Evolutionary conservation across 2,329 filamentous ascomycete species (phyloP).

Genomic region (Aureobasidium vineae): DNA sequence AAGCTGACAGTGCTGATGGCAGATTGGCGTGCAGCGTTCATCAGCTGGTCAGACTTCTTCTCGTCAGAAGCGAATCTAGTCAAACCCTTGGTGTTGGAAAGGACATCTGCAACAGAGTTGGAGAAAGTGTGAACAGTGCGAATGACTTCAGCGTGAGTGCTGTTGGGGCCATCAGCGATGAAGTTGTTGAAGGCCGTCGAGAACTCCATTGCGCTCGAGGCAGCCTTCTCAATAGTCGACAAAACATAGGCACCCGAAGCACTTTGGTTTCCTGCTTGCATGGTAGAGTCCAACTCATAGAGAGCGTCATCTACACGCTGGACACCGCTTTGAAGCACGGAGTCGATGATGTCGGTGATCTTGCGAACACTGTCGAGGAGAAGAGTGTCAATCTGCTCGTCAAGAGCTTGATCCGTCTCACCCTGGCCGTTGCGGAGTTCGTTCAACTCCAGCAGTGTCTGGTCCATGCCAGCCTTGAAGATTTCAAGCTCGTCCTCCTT

Average conservation of each 20-base stretch:
- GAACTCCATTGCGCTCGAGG: conserved; percentile 92
- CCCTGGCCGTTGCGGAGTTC: conserved; percentile 65
- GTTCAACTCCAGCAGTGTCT: conserved; percentile 88
- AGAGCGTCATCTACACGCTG: conserved; percentile 93
- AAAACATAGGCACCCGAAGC: conserved; percentile 92
- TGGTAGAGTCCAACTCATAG: conserved; percentile 94
- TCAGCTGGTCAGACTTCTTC: conserved; percentile 84
- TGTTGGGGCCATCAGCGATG: conserved; percentile 92
- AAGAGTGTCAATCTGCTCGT: conserved; percentile 87
- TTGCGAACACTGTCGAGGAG: conserved; percentile 84
- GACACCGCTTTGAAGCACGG: conserved; percentile 88
- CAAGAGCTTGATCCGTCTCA: conserved; percentile 74
- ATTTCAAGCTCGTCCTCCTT: conserved; percentile 98
- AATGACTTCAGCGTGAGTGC: conserved; percentile 85
- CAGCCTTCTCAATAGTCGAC: conserved; percentile 96
- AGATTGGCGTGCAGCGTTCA: conserved; percentile 77
- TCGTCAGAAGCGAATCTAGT: conserved; percentile 91
- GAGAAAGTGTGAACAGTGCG: conserved; percentile 88
- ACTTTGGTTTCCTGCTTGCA: conserved; percentile 98
- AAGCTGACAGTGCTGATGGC: conserved; percentile 88
- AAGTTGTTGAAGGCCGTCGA: conserved; percentile 98
- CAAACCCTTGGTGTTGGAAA: conserved; percentile 94
- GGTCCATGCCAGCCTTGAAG: conserved; percentile 97
- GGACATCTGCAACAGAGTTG: conserved; percentile 86
- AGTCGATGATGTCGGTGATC: conserved; percentile 97